Evolutionary conservation across 495 filamentous ascomycete species (phyloP).

Genomic region (Lasiosphaeris hirsuta): DNA sequence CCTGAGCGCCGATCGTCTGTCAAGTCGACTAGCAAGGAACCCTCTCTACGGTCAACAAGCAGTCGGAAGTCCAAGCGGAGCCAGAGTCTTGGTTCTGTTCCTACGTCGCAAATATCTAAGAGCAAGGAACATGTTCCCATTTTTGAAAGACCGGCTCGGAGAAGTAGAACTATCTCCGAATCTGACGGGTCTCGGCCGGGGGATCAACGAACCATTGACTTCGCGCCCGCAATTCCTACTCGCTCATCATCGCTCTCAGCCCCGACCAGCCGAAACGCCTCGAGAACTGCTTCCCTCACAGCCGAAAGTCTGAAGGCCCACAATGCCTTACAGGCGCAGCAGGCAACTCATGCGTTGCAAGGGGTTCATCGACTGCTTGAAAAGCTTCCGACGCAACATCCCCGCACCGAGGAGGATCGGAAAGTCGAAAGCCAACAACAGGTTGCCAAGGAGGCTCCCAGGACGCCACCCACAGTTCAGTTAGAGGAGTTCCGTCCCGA

Average conservation of each 20-base stretch:
- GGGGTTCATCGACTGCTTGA: constrained; percentile 26
- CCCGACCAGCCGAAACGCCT: constrained; percentile 65
- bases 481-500: constrained; percentile 4
- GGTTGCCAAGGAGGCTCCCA: background rate
- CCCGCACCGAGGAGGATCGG: background rate
- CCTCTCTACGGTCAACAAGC: constrained; percentile 52
- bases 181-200: constrained; percentile 44
- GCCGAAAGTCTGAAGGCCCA: constrained; percentile 63
- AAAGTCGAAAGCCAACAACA: background rate
- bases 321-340: constrained; percentile 39
- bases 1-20: constrained; percentile 66
- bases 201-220: constrained; percentile 53
- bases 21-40: constrained; percentile 46
- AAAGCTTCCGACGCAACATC: constrained; percentile 24
- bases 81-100: constrained; percentile 42
- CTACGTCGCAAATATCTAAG: constrained; percentile 30
- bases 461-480: background rate
- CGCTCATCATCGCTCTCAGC: constrained; percentile 68
- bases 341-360: constrained; percentile 28
- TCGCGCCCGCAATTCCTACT: constrained; percentile 56
- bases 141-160: constrained; percentile 33
- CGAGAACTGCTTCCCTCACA: constrained; percentile 62
- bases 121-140: constrained; percentile 31
- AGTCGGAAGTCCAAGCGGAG: constrained; percentile 48
- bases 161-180: constrained; percentile 45